Base-by-base conservation (phyloP, 371 early-diverging fungal species). In the Rhizomucor miehei region DNA sequence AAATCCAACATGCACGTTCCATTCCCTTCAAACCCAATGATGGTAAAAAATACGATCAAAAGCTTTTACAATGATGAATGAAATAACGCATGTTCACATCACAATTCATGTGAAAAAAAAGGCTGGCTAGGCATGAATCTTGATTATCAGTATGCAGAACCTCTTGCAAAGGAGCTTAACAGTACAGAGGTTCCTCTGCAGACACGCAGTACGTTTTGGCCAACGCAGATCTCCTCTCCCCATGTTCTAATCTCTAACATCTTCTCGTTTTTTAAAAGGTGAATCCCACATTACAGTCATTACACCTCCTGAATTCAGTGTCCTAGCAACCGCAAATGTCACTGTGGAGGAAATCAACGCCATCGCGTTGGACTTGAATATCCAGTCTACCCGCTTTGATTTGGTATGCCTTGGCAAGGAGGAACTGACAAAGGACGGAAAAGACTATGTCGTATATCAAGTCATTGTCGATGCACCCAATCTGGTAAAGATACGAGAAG, bases 241-340 rank as follows among this genome's bases (percentile, higher is more conserved):
- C 56, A 44, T 50, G 56, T 48, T 50, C 34, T 43, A 38, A 4
- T 46, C 16, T 20, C 2, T 29, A 35, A 8, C 43, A 48, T 29
- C 8, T 29, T 8, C 29, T 29, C 8, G 29, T 36, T 14, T 41
- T 14, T 17, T 20, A 44, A 48, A 17, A 74, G 88, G 85, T 16
- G 92, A 92, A 58, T 77, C 91, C 0, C 92, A 92, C 43, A 66
- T 92, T 41, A 92, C 92, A 1, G 77, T 91, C 12, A 70, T 92
- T 38, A 69, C 81, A 8, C 92, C 92, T 0, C 86, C 92, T 0
- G 92, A 92, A 63, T 89, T 75, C 44, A 67, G 73, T 44, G 71
- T 80, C 6, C 67, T 89, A 13, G 67, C 77, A 50, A 75, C 70
- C 11, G 81, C 76, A 4, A 78, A 79, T 51, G 66, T 90, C 10